Evolutionary conservation across 441 rosid species (phyloP).

Genomic region (Lagerstroemia fauriei): DNA sequence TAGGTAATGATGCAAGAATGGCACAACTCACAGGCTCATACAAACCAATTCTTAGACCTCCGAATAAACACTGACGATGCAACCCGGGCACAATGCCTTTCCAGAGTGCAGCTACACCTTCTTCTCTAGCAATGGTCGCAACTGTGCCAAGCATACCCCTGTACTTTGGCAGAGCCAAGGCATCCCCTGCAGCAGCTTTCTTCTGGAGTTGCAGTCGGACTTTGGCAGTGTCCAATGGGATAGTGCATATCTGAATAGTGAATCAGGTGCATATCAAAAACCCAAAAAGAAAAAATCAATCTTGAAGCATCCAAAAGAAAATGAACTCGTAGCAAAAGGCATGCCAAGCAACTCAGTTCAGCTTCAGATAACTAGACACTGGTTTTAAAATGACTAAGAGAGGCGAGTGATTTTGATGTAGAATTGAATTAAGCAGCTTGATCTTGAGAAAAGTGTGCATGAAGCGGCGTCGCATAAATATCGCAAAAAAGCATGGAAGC

Average conservation of each 20-base stretch:
- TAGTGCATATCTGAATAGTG: constrained; percentile 69
- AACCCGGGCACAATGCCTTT: constrained; percentile 95
- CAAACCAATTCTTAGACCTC: constrained; percentile 91
- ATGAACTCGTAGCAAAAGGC: background rate
- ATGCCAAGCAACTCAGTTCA: background rate
- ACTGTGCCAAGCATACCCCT: constrained; percentile 92
- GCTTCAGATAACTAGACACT: background rate
- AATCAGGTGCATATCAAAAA: background rate
- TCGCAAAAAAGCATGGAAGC: too few relatives aligned
- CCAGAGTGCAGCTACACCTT: constrained; percentile 86
- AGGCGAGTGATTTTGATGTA: background rate
- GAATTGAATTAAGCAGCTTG: background rate
- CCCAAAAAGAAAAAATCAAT: background rate
- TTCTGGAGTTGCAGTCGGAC: constrained; percentile 98
- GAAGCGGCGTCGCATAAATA: background rate
- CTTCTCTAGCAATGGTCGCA: constrained; percentile 89
- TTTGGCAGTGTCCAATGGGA: constrained; percentile 98
- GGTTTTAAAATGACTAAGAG: background rate
- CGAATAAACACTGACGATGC: constrained; percentile 88
- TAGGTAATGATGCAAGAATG: constrained; percentile 11
- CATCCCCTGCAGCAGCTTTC: constrained; percentile 71
- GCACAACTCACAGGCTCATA: constrained; percentile 88
- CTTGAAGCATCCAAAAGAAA: background rate
- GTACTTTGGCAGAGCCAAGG: constrained; percentile 62
- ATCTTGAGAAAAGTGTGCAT: too few relatives aligned